A percentile compares a stretch with the other conserved stretches of the same genome.
Evolutionary conservation across 1,284 basidiomycete genomes (phyloP).

Genomic region (Meripilus lineatus): DNA sequence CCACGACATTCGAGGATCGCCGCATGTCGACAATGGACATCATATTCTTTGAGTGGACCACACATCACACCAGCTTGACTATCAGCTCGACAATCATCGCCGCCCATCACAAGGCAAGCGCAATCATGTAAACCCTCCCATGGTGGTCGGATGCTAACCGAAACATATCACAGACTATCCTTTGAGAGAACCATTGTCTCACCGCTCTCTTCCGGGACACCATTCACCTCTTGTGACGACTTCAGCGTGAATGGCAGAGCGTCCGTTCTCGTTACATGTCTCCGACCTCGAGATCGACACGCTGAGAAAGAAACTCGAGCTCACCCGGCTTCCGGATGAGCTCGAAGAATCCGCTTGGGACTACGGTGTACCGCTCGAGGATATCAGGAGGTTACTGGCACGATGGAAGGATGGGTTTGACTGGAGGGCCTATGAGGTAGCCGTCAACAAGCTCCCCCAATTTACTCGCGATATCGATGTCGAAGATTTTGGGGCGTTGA

Average conservation of each 20-base stretch:
- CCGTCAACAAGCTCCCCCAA: slow-evolving; percentile 39
- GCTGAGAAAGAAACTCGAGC: slow-evolving; percentile 36
- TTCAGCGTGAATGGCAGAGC: slow-evolving; percentile 24
- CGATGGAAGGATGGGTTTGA: slow-evolving; percentile 38
- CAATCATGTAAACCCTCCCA: too few relatives aligned
- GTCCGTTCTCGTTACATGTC: slow-evolving; percentile 38
- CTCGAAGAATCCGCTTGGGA: slow-evolving; percentile 23
- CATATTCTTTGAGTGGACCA: too few relatives aligned
- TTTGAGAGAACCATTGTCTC: too few relatives aligned
- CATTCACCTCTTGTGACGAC: too few relatives aligned
- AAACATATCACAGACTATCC: too few relatives aligned
- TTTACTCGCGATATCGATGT: slow-evolving; percentile 38
- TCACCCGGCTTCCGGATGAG: slow-evolving; percentile 43
- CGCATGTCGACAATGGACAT: too few relatives aligned
- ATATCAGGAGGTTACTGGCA: slow-evolving; percentile 34
- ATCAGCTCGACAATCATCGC: too few relatives aligned
- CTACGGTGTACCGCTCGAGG: slow-evolving; percentile 6
- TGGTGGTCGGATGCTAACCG: too few relatives aligned
- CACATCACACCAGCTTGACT: too few relatives aligned
- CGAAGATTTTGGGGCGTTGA: slow-evolving; percentile 29
- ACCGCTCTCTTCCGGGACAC: too few relatives aligned
- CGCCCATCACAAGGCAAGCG: too few relatives aligned
- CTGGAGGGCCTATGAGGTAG: slow-evolving; percentile 36
- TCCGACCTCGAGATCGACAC: slow-evolving; percentile 31
- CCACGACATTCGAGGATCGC: too few relatives aligned